phyloP scores from a whole-genome alignment of 352 stramenopile genomes.

The Blastocystis hominis region DNA sequence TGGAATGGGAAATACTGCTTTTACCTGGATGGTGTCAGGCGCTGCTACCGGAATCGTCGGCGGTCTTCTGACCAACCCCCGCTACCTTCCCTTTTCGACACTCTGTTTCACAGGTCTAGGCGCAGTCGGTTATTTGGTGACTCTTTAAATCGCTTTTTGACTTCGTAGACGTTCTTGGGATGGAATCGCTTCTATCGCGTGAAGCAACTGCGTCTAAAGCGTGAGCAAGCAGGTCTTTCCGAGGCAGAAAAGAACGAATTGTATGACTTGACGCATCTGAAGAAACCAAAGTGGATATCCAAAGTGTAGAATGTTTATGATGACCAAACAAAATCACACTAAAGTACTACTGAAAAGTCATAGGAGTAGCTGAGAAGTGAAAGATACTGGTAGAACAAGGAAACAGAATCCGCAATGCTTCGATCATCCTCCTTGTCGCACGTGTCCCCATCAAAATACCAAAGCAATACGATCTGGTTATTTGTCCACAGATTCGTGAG shows the following conservation, averaged over 20 bases:
- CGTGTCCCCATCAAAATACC: not conserved
- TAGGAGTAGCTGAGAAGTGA: not conserved
- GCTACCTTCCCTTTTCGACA: constrained; percentile 38
- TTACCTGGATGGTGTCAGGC: not conserved
- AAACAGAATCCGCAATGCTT: not conserved
- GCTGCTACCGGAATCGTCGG: constrained; percentile 18
- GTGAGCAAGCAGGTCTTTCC: not conserved
- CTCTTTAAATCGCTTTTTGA: not conserved
- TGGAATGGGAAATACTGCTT: not conserved
- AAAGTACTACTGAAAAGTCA: constrained; percentile 24
- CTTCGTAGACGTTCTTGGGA: not conserved
- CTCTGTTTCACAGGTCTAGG: constrained; percentile 36
- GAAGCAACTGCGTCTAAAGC: constrained; percentile 38
- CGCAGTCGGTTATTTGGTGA: constrained; percentile 26
- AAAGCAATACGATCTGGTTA: constrained; percentile 23
- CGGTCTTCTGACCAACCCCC: constrained; percentile 30
- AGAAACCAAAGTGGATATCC: not conserved
- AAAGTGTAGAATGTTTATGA: not conserved
- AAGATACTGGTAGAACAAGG: constrained; percentile 35
- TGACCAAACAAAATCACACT: not conserved
- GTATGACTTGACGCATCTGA: not conserved
- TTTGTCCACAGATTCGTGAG: not conserved
- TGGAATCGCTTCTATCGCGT: constrained; percentile 8
- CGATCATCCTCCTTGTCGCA: not conserved
- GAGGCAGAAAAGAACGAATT: constrained; percentile 25